Evolutionary conservation across 352 stramenopile species (phyloP).

Genomic region (Phytophthora ramorum): DNA sequence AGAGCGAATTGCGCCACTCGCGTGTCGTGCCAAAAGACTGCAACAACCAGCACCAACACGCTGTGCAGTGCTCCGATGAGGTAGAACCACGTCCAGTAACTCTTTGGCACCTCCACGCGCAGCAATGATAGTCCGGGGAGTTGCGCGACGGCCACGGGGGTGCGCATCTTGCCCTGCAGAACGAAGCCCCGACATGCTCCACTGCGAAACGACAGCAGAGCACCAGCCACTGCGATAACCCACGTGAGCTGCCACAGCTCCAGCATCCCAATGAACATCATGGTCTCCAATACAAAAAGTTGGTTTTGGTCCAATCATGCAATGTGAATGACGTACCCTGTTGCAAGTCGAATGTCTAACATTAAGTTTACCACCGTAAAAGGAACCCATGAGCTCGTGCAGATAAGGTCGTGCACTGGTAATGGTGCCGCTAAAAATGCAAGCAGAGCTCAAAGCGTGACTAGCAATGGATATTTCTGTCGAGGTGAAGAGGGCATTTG

Average conservation of each 20-base stretch:
- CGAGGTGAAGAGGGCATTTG: conserved; percentile 6
- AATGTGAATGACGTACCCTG: not conserved
- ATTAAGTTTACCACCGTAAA: not conserved
- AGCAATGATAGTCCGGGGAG: conserved; percentile 39
- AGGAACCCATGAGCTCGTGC: not conserved
- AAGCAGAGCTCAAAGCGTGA: not conserved
- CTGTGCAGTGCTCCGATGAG: conserved; percentile 62
- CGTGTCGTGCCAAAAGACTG: conserved; percentile 40
- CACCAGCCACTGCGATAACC: conserved; percentile 34
- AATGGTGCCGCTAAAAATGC: conserved; percentile 23
- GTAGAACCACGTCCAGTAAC: conserved; percentile 82
- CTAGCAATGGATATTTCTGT: conserved; percentile 16
- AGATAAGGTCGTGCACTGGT: conserved; percentile 20
- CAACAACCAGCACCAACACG: conserved; percentile 34
- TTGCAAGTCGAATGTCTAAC: not conserved
- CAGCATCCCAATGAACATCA: conserved; percentile 28
- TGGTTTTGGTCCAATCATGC: conserved; percentile 29
- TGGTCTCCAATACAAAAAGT: conserved; percentile 1
- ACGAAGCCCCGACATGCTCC: conserved; percentile 48
- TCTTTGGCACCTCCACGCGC: conserved; percentile 57
- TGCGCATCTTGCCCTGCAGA: conserved; percentile 52
- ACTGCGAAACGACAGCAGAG: conserved; percentile 45
- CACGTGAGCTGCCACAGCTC: conserved; percentile 45
- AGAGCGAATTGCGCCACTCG: conserved; percentile 43
- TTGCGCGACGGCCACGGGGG: conserved; percentile 28